Base-by-base conservation (phyloP, 2,329 filamentous ascomycete species). In the Penicillium sp. region DNA sequence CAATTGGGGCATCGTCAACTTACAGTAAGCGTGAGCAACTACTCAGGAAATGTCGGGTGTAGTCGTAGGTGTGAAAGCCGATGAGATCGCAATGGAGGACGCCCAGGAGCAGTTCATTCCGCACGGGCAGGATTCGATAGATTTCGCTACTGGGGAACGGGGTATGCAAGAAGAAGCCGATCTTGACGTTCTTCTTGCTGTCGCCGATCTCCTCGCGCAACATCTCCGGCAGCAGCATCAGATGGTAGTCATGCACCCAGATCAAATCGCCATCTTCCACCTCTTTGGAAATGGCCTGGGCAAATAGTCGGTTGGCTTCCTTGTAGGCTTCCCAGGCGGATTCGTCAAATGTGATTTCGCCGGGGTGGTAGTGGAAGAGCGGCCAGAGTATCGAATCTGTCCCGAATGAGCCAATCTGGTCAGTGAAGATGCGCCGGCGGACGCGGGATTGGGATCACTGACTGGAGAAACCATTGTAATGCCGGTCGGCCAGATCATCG, bases 381-480 rank as follows among this genome's bases (percentile, higher is more conserved):
- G 93, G 93, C 93, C 93, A 98, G 45, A 98, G 83, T 65, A 97
- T 97, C 6, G 88, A 94, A 69, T 98, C 88, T 91, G 47, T 36
- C 19, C 30, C 14, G n/a, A 10, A 7, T 16, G 23, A 11, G 9
- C 7, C 7, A 17, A 45, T 36, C 41, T 25, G 10, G 30, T 33
- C 14, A 33, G 31, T 18, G 21, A 14, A 17, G 13, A 23, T 2
- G 4, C 7, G n/a, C 16, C 9, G 14, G 11, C n/a, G 28, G 14
- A 17, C 18, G 7, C 4, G 7, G 4, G 7, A 5, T 25, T 19
- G n/a, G 17, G 36, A n/a, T 14, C 31, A 61, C 85, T 66, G 72
- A 94, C 88, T 97, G 25, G 90, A 91, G 67, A 97, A 97, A 33
- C 93, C 93, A 62, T 98, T 98, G 76, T 98, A 97, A 69, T 97